Base-by-base conservation (phyloP, 2,329 filamentous ascomycete genomes). In the Acrocalymma vagum region DNA sequence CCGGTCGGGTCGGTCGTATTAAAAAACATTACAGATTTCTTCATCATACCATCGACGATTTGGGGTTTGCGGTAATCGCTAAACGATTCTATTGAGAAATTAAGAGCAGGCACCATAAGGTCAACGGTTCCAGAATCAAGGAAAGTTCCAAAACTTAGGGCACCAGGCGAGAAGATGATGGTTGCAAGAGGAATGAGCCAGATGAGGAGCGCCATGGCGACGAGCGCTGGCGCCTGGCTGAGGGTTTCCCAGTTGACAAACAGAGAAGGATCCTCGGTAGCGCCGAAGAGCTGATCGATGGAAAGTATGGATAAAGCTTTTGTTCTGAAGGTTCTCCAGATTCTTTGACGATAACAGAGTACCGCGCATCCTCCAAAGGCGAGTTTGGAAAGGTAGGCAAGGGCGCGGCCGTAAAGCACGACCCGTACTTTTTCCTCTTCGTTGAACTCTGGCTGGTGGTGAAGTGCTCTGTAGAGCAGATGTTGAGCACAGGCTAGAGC, bases 121-220 rank as follows among this genome's bases (percentile, higher is more conserved):
- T 43, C 44, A 3, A 53, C 17, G 11, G 43, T 56, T n/a, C 42
- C 33, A 3, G 25, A 27, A 1, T 62, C 54, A 3, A 56, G 38
- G 14, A 44, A 65, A 17, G 34, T 67, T 41, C 49, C 69, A 49
- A 75, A 72, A 1, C 64, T 66, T 10, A 70, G 48, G 2, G 67
- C 60, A 17, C 63, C 63, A 9, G 67, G 67, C 5, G 62, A 64
- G 28, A 77, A 65, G 38, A 70, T 65, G 17, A 70, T 65, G 3
- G 65, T 68, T 4, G 67, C 66, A 14, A 70, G 34, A 9, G 66
- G 66, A 15, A 68, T 67, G 2, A 69, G 26, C 65, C 64, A 70
- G 23, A 65, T 60, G 2, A 63, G 47, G 20, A 63, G 24, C 1
- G 65, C 64, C 17, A 69, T 63, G 6, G 41, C 29, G 3, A 56